Conservation (phyloP, 148 eudicot genomes). For the Camellia japonica region DNA sequence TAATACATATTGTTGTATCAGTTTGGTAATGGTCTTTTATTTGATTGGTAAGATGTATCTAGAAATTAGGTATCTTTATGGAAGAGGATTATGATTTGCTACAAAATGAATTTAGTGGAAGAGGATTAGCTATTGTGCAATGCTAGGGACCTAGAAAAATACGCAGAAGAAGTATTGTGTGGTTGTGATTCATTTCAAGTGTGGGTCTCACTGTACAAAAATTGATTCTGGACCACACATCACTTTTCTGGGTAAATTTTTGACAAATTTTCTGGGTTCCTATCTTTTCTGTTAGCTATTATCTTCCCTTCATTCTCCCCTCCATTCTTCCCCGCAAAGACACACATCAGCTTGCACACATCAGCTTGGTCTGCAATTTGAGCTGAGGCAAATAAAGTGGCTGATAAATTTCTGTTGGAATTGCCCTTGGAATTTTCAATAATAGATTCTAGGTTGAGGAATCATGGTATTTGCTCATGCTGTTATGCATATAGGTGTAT, state of each 20-base stretch:
- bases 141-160: no score
- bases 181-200: no score
- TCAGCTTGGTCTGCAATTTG: not conserved
- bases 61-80: not conserved
- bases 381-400: not conserved
- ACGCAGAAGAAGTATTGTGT: no score
- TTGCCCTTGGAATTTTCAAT: not conserved
- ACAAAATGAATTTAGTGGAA: not conserved
- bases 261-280: no score
- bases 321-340: not conserved
- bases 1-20: not conserved
- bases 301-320: no score
- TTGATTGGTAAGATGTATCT: not conserved
- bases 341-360: not conserved
- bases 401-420: not conserved
- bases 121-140: not conserved
- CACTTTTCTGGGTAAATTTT: no score
- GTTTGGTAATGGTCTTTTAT: not conserved
- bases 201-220: no score
- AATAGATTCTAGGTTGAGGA: not conserved
- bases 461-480: not conserved
- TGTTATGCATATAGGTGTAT: not conserved
- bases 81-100: no score
- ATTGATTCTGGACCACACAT: no score
- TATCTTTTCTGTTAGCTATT: not conserved